Base-by-base conservation (phyloP, 768 basidiomycete species). In the Collybia nuda region DNA sequence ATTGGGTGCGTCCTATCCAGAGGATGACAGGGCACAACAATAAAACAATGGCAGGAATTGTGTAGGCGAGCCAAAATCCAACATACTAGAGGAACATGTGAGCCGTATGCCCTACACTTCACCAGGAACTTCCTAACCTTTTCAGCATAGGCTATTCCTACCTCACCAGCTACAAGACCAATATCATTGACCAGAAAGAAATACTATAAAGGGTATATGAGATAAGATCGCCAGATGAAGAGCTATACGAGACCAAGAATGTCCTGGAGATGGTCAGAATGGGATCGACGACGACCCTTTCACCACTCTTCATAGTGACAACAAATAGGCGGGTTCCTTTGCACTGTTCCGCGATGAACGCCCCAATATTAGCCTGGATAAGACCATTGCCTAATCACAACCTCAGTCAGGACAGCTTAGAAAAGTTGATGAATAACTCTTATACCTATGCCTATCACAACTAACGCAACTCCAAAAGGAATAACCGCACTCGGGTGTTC, bases 311-410 rank as follows among this genome's bases (percentile, higher is more conserved):
- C 1, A 72, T 78, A 7, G 71, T 76, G 5, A 59, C 32, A 23
- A 87, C 67, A 62, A 84, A 86, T 7, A 75, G 71, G 54, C 74
- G 74, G 11, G 77, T 80, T 42, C 75, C 70, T 48, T 68, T 74
- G 60, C 85, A 85, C 60, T 91, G 89, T 63, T 91, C 89, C 5
- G 89, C 89, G 26, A 91, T 76, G 54, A 92, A 71, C 5, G 88
- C 88, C 0, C 84, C 85, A 55, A 91, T 82, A 62, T 89, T 90
- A 0, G 82, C 67, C 67, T 90, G 89, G 80, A 90, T 87, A 18
- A 83, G 71, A 6, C 86, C 88, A 19, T 86, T 79, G 9, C 86
- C 81, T 67, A 40, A 24, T 32, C n/a, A n/a, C 32, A 3, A 12
- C n/a, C n/a, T n/a, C n/a, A 6, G 14, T 12, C 44, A 23, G 12